phyloP scores from a whole-genome alignment of 169 alveolate genomes.

The Pseudocohnilembus persalinus region DNA sequence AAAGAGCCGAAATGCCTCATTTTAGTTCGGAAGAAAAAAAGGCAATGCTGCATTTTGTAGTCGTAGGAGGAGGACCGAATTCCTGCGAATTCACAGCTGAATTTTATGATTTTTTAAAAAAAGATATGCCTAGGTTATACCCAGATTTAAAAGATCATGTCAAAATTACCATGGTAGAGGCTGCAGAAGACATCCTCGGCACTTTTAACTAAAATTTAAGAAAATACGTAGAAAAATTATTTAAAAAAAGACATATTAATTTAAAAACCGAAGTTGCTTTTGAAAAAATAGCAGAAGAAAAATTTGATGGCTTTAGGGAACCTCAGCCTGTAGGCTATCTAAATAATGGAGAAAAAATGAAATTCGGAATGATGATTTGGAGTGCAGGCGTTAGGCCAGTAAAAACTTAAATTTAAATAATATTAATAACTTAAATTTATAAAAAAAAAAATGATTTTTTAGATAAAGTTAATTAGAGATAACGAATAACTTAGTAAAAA shows the following conservation, averaged over 20 bases:
- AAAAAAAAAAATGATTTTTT: too few relatives aligned
- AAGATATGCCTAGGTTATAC: conserved; percentile 2
- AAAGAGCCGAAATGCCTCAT: conserved; percentile 1
- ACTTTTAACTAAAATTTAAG: neutral
- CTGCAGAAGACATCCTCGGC: neutral
- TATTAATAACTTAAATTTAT: too few relatives aligned
- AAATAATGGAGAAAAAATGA: neutral
- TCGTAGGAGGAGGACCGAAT: conserved; percentile 21
- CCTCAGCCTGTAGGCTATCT: neutral
- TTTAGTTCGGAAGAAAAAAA: neutral
- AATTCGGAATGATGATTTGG: conserved; percentile 5
- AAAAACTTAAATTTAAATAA: too few relatives aligned
- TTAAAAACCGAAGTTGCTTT: neutral
- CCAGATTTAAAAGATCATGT: neutral
- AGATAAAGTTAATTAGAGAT: neutral
- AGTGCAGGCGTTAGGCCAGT: neutral
- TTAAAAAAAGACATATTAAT: conserved; percentile 6
- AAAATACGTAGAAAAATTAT: neutral
- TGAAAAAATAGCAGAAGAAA: neutral
- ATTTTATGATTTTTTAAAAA: neutral
- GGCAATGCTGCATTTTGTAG: neutral
- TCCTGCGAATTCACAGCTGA: conserved; percentile 6
- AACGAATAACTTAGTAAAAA: neutral
- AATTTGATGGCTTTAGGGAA: neutral
- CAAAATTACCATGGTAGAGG: neutral